A percentile compares a stretch with the other conserved stretches of the same genome.
phyloP scores from a whole-genome alignment of 345 rosid species.

The Gossypium australe region DNA sequence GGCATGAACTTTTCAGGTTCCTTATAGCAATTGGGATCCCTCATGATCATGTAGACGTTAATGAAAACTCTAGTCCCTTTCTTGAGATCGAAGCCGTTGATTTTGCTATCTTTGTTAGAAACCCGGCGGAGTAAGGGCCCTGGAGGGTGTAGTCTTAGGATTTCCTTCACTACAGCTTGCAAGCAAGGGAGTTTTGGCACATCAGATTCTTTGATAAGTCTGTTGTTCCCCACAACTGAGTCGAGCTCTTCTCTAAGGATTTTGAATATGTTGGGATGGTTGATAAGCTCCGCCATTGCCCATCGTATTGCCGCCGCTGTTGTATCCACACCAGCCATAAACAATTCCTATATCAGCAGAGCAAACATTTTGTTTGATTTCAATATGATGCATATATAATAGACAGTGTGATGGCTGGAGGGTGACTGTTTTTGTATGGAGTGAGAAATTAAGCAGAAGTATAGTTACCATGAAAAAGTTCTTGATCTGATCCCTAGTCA shows the following conservation, averaged over 20 bases:
- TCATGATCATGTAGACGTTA: slow-evolving; percentile 35
- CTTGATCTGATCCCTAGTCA: slow-evolving; percentile 59
- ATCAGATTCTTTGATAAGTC: slow-evolving; percentile 38
- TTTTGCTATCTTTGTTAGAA: slow-evolving; percentile 24
- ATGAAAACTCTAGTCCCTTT: slow-evolving; percentile 27
- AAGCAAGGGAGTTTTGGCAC: slow-evolving; percentile 36
- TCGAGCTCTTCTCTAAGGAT: slow-evolving; percentile 40
- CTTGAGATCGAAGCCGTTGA: slow-evolving; percentile 27
- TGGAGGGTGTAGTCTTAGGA: slow-evolving; percentile 45
- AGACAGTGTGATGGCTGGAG: too few species aligned
- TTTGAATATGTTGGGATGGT: slow-evolving; percentile 25
- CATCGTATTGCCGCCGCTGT: slow-evolving; percentile 39
- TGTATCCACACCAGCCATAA: slow-evolving; percentile 44
- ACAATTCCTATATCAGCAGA: slow-evolving; percentile 25
- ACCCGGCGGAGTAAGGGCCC: slow-evolving; percentile 40
- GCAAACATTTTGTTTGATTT: neutral
- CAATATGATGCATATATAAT: too few species aligned
- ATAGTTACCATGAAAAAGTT: slow-evolving; percentile 50
- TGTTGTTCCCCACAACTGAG: slow-evolving; percentile 22
- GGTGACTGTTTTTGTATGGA: neutral
- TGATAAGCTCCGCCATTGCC: slow-evolving; percentile 50
- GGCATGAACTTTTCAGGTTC: slow-evolving; percentile 31
- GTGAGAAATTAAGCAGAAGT: neutral
- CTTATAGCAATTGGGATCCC: slow-evolving; percentile 28
- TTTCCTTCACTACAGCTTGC: slow-evolving; percentile 35